phyloP scores from a whole-genome alignment of 2,329 filamentous ascomycete species.

The Fusarium brachygibbosum region DNA sequence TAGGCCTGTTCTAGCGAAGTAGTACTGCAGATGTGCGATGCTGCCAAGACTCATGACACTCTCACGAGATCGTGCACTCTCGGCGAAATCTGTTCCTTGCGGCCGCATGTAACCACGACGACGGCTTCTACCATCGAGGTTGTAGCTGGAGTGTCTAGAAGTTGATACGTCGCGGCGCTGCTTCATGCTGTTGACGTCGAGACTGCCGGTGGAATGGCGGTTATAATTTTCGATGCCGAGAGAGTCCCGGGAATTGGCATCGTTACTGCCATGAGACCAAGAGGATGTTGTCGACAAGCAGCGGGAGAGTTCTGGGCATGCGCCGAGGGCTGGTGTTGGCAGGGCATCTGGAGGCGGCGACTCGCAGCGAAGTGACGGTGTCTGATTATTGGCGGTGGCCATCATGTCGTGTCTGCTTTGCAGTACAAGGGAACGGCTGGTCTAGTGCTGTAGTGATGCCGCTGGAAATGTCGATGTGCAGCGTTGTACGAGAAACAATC shows the following conservation, averaged over 20 bases:
- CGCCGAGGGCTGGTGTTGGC: conserved; percentile 73
- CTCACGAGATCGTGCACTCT: conserved; percentile 89
- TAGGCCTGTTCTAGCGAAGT: conserved; percentile 94
- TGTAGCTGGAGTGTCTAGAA: conserved; percentile 64
- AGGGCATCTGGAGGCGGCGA: conserved; percentile 76
- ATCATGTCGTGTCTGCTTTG: conserved; percentile 45
- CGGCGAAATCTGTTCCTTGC: conserved; percentile 88
- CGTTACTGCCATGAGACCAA: conserved; percentile 66
- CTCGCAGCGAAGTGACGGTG: conserved; percentile 59
- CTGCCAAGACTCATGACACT: conserved; percentile 97
- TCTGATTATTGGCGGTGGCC: conserved; percentile 53
- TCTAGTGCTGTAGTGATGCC: conserved; percentile 7
- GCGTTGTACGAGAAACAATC: conserved; percentile 18
- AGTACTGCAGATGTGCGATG: conserved; percentile 97
- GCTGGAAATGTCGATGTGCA: conserved; percentile 23
- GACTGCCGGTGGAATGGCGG: conserved; percentile 75
- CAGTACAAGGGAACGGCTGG: not conserved
- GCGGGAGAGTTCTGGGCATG: conserved; percentile 71
- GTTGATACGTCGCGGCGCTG: conserved; percentile 52
- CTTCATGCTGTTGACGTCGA: conserved; percentile 66
- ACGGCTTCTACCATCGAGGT: conserved; percentile 59
- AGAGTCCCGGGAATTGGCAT: conserved; percentile 66
- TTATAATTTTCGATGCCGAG: conserved; percentile 65
- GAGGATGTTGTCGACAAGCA: conserved; percentile 74
- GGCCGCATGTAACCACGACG: conserved; percentile 89